Conservation (phyloP, 2,329 filamentous ascomycete genomes). For the Phialophora tarda region DNA sequence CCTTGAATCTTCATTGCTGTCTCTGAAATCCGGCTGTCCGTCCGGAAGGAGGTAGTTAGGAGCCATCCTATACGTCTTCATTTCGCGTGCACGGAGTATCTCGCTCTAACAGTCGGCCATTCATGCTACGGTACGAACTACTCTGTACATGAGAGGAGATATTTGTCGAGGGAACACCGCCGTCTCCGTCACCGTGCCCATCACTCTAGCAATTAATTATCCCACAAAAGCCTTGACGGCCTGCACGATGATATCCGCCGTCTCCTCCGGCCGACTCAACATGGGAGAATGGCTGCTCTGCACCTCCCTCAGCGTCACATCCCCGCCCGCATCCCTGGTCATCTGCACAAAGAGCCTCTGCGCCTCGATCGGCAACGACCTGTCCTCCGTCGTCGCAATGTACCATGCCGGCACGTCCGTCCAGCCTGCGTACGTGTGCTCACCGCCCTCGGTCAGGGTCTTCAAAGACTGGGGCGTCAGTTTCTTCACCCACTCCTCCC, state of each 20-base stretch:
- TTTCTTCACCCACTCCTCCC: slow-evolving; percentile 50
- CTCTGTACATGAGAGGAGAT: too few species aligned
- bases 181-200: too few species aligned
- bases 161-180: too few species aligned
- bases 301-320: slow-evolving; percentile 49
- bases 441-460: slow-evolving; percentile 53
- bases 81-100: too few species aligned
- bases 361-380: slow-evolving; percentile 47
- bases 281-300: slow-evolving; percentile 58
- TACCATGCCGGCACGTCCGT: slow-evolving; percentile 56
- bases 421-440: slow-evolving; percentile 56
- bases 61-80: too few species aligned
- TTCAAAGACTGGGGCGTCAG: slow-evolving; percentile 53
- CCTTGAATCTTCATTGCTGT: too few species aligned
- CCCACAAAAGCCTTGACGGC: slow-evolving; percentile 42
- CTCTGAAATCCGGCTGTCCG: too few species aligned
- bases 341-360: slow-evolving; percentile 50
- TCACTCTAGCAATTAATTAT: too few species aligned
- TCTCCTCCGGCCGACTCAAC: slow-evolving; percentile 53
- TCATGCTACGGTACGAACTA: too few species aligned
- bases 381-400: slow-evolving; percentile 53
- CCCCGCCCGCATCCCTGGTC: slow-evolving; percentile 47
- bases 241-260: slow-evolving; percentile 48
- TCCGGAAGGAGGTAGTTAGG: neutral
- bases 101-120: too few species aligned